Base-by-base conservation (phyloP, 2,329 filamentous ascomycete genomes). In the Alternaria viburni region DNA sequence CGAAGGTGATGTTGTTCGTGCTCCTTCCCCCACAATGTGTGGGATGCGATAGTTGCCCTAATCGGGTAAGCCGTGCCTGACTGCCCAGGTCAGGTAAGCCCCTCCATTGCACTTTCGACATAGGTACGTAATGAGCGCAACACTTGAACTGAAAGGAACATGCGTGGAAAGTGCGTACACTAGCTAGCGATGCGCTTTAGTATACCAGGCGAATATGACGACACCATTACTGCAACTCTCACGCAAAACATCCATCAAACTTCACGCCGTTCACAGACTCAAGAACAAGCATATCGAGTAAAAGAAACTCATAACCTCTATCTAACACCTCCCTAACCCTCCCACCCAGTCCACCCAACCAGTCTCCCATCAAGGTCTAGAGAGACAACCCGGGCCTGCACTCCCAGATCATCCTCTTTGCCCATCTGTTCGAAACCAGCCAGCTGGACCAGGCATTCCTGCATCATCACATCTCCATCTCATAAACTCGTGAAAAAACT, bases 381-480 rank as follows among this genome's bases (percentile, higher is more conserved):
- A 32, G 5, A 57, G 50, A 61, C 56, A 57, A 66, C 44, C 60
- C 45, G 56, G 74, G 75, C 73, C 74, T 77, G 74, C 75, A 77
- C 74, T 77, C 75, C 75, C 61, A 61, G 62, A 41, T 17, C 63
- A 55, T 51, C 49, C 59, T 49, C 68, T 44, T 44, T 57, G n/a
- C 63, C 43, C 32, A 41, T 52, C 47, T n/a, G 46, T 41, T 46
- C 51, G 43, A 69, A 41, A 17, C n/a, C n/a, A 41, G 36, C 25
- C 45, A 17, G 26, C 17, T 41, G 10, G 10, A 52, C 30, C 44
- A 45, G 11, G 26, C 41, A 32, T 41, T 41, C 36, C 36, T 41
- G 36, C n/a, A 41, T 41, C 28, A 19, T 46, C 54, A 6, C 61
- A 54, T 61, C 60, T n/a, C 11, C 26, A 30, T 23, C 30, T 23